Percentiles rank a stretch among this genome's conserved stretches.
These are phyloP conservation scores for Mallotus nudiflorus DNA, from an alignment of 345 rosid genomes.

Conservation along the genomic window DNA sequence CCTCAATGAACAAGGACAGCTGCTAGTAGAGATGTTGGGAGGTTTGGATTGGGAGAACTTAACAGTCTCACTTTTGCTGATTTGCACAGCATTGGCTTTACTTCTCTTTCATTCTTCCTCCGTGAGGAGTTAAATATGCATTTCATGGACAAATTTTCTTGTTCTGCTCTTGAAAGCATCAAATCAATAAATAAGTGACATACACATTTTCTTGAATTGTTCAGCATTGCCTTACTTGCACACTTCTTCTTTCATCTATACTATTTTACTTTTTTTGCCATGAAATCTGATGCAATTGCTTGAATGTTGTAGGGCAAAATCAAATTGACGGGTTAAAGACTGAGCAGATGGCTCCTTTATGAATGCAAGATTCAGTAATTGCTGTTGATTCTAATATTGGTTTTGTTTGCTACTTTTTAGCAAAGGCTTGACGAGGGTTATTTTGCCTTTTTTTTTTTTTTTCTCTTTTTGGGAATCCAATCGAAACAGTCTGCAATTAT, in stretches of 20 bases:
- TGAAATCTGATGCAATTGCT: constrained; percentile 10
- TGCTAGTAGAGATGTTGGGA: too few relatives aligned
- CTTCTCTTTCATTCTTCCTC: background rate
- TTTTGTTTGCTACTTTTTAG: background rate
- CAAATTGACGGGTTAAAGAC: constrained; percentile 31
- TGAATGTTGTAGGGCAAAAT: constrained; percentile 39
- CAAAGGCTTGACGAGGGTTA: background rate
- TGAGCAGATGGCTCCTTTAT: constrained; percentile 26
- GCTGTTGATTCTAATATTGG: background rate
- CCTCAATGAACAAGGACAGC: too few relatives aligned
- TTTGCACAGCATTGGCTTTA: background rate
- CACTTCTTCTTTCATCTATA: background rate
- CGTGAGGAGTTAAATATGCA: background rate
- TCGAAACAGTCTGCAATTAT: background rate
- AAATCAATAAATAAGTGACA: background rate
- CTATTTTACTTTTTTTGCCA: background rate
- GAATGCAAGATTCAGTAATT: background rate
- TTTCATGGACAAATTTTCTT: background rate
- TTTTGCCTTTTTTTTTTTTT: too few relatives aligned
- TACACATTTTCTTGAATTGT: too few relatives aligned
- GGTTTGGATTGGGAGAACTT: too few relatives aligned
- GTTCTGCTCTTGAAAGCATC: background rate
- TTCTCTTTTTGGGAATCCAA: background rate
- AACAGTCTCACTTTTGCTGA: too few relatives aligned
- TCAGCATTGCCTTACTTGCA: background rate